Base-by-base conservation (phyloP, 495 filamentous ascomycete genomes). In the Aspergillus steynii region DNA sequence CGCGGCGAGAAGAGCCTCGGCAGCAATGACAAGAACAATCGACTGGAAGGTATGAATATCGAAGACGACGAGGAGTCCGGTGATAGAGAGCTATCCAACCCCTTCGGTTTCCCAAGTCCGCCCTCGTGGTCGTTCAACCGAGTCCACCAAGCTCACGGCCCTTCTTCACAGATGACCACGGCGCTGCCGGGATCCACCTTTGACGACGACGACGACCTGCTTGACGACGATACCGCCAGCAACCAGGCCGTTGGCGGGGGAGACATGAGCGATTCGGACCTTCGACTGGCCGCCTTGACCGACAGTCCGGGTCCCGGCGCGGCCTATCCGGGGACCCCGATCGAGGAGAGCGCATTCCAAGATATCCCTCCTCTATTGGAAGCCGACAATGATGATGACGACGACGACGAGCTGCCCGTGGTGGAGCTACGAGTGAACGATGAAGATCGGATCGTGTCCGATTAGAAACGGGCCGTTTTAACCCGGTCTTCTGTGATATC, bases 381-480 rank as follows among this genome's bases (percentile, higher is more conserved):
- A 10, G 71, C 68, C 20, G 76, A 66, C 15, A 53, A 31, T 28
- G 76, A 74, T 42, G 76, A 68, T 5, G 63, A 69, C 29, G 77
- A 76, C 28, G 72, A 75, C 42, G 75, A 80, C 27, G 77, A 81
- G 4, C 68, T 78, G 29, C 76, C 80, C 5, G 79, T 81, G 28
- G 73, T 79, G 54, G 80, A 83, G 62, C 66, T 82, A 42, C 74
- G 69, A 53, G 72, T 80, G 27, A 65, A 71, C 29, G 75, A 78
- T 7, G 77, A 78, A 29, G 71, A 76, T 12, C 72, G 68, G 58
- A 66, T 75, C 49, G 59, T 62, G 50, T 66, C 69, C 27, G 65
- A 71, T 47, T 65, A 53, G 60, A 55, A 32, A 8, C 14, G 14
- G 34, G 34, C 29, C 56, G 4, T 14, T 1, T n/a, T 28, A 15